phyloP scores from a whole-genome alignment of 2,329 filamentous ascomycete genomes.

The Colletotrichum sp. region DNA sequence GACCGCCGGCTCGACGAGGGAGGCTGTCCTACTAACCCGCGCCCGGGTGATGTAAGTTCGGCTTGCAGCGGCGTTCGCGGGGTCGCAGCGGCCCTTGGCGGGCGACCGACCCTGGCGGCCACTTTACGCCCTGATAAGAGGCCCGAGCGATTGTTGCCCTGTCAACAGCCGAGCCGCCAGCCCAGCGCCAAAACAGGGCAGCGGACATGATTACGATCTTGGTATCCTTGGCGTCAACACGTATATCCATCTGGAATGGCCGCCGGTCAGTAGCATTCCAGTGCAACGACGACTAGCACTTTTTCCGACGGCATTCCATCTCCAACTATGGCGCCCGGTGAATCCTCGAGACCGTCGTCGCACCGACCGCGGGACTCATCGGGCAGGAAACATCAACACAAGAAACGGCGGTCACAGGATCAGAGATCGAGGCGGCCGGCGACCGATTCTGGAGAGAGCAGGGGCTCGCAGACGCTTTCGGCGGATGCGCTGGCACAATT shows the following conservation, averaged over 20 bases:
- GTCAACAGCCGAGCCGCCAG: constrained; percentile 38
- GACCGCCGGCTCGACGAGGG: constrained; percentile 4
- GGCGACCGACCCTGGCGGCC: background rate
- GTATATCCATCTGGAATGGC: constrained; percentile 1
- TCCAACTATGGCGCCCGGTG: constrained; percentile 38
- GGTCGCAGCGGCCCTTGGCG: constrained; percentile 14
- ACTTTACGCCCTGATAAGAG: constrained; percentile 27
- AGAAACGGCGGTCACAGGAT: constrained; percentile 34
- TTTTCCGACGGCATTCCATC: constrained; percentile 27
- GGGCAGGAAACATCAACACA: constrained; percentile 39
- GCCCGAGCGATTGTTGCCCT: constrained; percentile 41
- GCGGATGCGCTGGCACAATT: constrained; percentile 69
- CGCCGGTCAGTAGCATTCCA: background rate
- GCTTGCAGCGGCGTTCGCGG: constrained; percentile 25
- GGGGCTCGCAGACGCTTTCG: constrained; percentile 39
- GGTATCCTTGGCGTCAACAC: constrained; percentile 15
- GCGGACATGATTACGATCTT: constrained; percentile 8
- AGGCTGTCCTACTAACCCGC: constrained; percentile 3
- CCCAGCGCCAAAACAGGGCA: constrained; percentile 23
- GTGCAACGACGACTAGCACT: background rate
- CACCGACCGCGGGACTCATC: constrained; percentile 32
- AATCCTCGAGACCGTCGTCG: constrained; percentile 34
- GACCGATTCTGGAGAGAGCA: constrained; percentile 38
- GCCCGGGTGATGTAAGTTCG: constrained; percentile 23
- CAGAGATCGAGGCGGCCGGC: constrained; percentile 33